phyloP scores from a whole-genome alignment of 1,284 basidiomycete genomes.

The Rhodofomes roseus region DNA sequence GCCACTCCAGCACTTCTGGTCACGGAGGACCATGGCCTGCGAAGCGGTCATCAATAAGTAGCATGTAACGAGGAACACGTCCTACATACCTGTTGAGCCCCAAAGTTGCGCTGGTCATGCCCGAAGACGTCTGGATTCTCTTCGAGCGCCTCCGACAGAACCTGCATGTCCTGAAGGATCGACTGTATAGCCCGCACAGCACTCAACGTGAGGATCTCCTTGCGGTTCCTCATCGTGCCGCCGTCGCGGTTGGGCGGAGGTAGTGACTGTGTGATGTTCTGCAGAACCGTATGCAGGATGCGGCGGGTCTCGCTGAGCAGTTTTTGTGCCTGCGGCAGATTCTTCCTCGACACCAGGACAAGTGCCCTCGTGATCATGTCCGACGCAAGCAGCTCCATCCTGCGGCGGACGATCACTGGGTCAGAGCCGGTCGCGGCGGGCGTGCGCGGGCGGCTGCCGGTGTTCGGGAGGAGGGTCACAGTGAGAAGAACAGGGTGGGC shows the following conservation, averaged over 20 bases:
- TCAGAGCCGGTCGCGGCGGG: constrained; percentile 58
- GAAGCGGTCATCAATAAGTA: constrained; percentile 11
- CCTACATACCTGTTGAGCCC: constrained; percentile 80
- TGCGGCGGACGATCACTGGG: constrained; percentile 82
- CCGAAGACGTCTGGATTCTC: constrained; percentile 89
- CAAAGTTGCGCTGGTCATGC: constrained; percentile 87
- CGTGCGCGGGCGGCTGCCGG: constrained; percentile 36
- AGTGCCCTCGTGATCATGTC: constrained; percentile 95
- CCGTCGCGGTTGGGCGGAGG: constrained; percentile 42
- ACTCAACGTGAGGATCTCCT: constrained; percentile 66
- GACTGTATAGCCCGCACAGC: constrained; percentile 79
- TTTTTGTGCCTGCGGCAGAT: constrained; percentile 82
- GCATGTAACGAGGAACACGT: constrained; percentile 6
- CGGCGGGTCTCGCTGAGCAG: constrained; percentile 87
- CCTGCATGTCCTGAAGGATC: constrained; percentile 81
- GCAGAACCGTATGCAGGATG: constrained; percentile 81
- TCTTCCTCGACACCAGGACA: constrained; percentile 84
- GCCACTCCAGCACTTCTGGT: constrained; percentile 91
- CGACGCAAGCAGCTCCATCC: constrained; percentile 89
- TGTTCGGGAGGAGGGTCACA: constrained; percentile 74
- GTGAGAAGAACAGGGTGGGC: constrained; percentile 87
- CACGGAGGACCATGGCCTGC: constrained; percentile 87
- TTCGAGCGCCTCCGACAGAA: constrained; percentile 80
- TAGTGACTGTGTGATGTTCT: constrained; percentile 71
- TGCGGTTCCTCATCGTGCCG: constrained; percentile 57